Conservation (phyloP, 495 filamentous ascomycete species). For the Terfezia claveryi region DNA sequence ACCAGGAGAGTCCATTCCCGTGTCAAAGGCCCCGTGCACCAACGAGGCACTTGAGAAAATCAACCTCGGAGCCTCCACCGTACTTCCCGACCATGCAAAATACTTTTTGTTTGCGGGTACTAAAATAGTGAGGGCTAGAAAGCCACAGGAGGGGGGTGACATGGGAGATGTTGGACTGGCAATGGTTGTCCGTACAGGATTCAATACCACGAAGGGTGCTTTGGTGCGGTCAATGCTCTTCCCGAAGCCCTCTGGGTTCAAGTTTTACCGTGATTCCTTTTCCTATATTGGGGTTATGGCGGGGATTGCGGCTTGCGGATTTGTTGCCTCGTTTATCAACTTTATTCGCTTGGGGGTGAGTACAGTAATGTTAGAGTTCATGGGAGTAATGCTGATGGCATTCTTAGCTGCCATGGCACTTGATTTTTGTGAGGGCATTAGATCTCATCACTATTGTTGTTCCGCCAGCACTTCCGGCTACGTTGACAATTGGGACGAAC, state of each 20-base stretch:
- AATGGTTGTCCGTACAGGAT: constrained; percentile 79
- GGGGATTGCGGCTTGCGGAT: constrained; percentile 65
- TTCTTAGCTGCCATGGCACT: constrained; percentile 40
- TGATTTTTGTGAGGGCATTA: constrained; percentile 76
- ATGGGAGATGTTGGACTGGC: constrained; percentile 84
- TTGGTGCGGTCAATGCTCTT: constrained; percentile 97
- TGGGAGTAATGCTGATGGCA: not conserved
- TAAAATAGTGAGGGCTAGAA: constrained; percentile 74
- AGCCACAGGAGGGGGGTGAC: constrained; percentile 54
- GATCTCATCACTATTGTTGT: constrained; percentile 97
- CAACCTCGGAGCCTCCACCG: constrained; percentile 52
- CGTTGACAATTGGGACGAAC: constrained; percentile 85
- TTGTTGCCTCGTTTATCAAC: constrained; percentile 76
- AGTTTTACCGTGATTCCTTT: constrained; percentile 94
- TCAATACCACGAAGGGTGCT: constrained; percentile 92
- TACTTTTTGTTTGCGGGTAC: constrained; percentile 89
- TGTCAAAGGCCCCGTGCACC: constrained; percentile 75
- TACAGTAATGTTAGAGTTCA: not conserved
- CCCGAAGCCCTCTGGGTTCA: constrained; percentile 92
- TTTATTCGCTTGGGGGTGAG: constrained; percentile 58
- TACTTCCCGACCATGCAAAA: constrained; percentile 57
- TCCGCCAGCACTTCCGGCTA: constrained; percentile 89
- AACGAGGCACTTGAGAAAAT: constrained; percentile 54
- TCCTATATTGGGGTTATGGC: constrained; percentile 96
- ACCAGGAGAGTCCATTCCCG: constrained; percentile 80